These are phyloP conservation scores for Sonneratia caseolaris DNA, from an alignment of 345 rosid genomes.

Conservation along the genomic window DNA sequence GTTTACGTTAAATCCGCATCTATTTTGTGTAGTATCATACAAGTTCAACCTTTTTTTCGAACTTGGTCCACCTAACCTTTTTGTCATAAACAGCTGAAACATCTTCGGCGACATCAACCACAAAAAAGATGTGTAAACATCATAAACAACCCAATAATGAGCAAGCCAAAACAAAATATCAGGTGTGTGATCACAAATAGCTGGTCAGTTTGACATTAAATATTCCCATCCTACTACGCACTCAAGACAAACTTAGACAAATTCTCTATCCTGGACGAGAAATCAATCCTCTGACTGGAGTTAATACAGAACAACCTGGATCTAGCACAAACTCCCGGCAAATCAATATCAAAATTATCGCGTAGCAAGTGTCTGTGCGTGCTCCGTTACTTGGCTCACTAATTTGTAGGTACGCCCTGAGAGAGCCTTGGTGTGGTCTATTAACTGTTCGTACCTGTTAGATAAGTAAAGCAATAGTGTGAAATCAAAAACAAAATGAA, in stretches of 20 bases:
- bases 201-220: neutral
- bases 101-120: neutral
- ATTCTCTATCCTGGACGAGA: no score
- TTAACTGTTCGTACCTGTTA: constrained; percentile 84
- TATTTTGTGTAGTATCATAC: no score
- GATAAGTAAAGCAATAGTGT: neutral
- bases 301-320: neutral
- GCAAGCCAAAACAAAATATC: neutral
- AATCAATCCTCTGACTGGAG: no score
- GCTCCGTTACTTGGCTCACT: constrained; percentile 75
- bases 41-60: no score
- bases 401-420: constrained; percentile 87
- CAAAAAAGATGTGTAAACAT: no score
- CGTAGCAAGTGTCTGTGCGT: constrained; percentile 58
- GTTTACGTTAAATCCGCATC: no score
- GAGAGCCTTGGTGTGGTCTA: constrained; percentile 77
- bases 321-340: neutral
- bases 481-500: neutral
- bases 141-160: neutral
- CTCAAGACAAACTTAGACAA: no score
- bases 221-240: neutral
- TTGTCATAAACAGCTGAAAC: neutral
- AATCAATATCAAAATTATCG: constrained; percentile 27
- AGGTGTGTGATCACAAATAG: neutral
- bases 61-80: no score